phyloP scores from a whole-genome alignment of 306 rosid genomes.

The Urtica urens region DNA sequence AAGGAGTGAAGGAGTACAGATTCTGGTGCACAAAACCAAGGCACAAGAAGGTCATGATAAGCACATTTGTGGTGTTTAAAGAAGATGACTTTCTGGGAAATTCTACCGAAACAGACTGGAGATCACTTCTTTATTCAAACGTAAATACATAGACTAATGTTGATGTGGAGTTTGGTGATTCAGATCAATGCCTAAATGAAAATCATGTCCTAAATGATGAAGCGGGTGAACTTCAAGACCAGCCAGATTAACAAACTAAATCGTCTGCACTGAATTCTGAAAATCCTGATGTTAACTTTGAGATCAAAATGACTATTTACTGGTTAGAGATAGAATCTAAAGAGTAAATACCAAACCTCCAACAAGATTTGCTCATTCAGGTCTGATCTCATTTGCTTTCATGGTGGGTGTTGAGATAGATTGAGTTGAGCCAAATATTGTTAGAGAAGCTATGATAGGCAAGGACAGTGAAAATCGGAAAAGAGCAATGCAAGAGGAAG shows the following conservation, averaged over 20 bases:
- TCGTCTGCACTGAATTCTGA: background rate
- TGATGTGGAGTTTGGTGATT: too few species aligned
- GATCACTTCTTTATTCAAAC: too few species aligned
- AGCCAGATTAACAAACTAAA: background rate
- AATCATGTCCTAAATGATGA: too few species aligned
- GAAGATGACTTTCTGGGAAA: too few species aligned
- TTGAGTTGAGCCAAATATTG: background rate
- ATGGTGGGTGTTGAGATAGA: background rate
- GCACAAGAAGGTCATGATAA: too few species aligned
- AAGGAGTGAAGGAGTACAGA: background rate
- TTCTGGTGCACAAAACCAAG: too few species aligned
- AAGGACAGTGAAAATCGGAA: background rate
- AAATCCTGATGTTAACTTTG: too few species aligned
- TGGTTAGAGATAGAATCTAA: background rate
- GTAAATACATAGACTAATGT: too few species aligned
- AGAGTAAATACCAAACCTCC: background rate
- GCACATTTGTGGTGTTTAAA: too few species aligned
- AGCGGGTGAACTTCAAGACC: background rate
- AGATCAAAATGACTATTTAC: background rate
- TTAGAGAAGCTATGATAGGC: background rate
- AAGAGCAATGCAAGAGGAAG: background rate
- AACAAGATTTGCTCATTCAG: background rate
- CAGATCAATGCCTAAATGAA: too few species aligned
- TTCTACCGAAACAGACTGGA: too few species aligned
- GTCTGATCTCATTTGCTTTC: background rate